Evolutionary conservation across 1,284 basidiomycete species (phyloP).

Genomic region (Porogramme epimiltina): DNA sequence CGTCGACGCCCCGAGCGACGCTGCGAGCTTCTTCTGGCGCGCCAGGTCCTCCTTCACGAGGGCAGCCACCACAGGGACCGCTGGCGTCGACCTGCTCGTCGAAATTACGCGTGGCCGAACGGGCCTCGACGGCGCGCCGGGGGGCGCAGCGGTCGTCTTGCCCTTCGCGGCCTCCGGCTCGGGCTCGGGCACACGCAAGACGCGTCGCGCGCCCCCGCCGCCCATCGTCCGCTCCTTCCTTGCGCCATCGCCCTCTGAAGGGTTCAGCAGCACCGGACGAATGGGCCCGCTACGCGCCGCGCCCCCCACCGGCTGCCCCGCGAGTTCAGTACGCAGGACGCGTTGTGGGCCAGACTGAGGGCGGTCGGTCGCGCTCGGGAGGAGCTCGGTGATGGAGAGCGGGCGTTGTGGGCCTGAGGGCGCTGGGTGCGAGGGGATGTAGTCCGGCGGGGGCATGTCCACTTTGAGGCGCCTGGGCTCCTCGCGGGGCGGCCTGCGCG

Average conservation of each 20-base stretch:
- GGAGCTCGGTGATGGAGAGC: slow-evolving; percentile 14
- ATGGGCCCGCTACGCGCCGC: slow-evolving; percentile 16
- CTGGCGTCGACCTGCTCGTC: slow-evolving; percentile 20
- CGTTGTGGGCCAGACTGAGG: slow-evolving; percentile 16
- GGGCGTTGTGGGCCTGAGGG: slow-evolving; percentile 12
- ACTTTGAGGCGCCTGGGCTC: slow-evolving; percentile 12
- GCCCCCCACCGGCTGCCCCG: neutral
- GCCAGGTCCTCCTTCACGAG: slow-evolving; percentile 10
- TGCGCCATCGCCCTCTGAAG: slow-evolving; percentile 4
- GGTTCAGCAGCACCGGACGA: slow-evolving; percentile 10
- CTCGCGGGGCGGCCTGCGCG: slow-evolving; percentile 9
- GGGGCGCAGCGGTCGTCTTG: neutral
- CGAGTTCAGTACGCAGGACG: slow-evolving; percentile 7
- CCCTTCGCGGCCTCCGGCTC: slow-evolving; percentile 2
- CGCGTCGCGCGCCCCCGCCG: slow-evolving; percentile 27
- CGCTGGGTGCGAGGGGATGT: slow-evolving; percentile 20
- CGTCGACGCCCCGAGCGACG: slow-evolving; percentile 12
- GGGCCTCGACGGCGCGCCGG: neutral
- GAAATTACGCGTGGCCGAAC: slow-evolving; percentile 18
- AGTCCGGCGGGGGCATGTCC: slow-evolving; percentile 28
- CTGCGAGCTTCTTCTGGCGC: slow-evolving; percentile 17
- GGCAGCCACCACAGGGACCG: slow-evolving; percentile 6
- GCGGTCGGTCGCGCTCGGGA: slow-evolving; percentile 10
- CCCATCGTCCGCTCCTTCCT: slow-evolving; percentile 8
- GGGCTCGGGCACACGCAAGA: slow-evolving; percentile 17